Conservation (phyloP, 106 monocot genomes). For the Agapanthus africanus region DNA sequence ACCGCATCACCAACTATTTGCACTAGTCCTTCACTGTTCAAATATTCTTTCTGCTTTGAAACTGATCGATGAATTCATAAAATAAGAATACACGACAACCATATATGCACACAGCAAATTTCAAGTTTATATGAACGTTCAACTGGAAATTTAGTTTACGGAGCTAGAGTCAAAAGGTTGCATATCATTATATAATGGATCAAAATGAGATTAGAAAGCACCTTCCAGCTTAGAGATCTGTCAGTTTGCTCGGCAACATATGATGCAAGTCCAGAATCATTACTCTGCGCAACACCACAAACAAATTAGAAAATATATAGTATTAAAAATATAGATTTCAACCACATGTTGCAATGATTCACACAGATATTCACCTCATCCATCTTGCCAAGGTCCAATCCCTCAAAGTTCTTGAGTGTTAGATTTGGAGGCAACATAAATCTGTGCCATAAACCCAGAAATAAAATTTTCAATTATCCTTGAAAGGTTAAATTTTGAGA, state of each 20-base stretch:
- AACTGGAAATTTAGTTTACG: not conserved
- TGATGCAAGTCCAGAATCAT: constrained; percentile 55
- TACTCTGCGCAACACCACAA: constrained; percentile 15
- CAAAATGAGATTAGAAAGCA: constrained; percentile 1
- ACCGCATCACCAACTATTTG: too few species aligned
- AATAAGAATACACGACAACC: too few species aligned
- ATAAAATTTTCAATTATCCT: not conserved
- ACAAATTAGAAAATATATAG: not conserved
- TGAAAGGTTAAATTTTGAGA: not conserved
- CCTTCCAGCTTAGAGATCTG: constrained; percentile 52
- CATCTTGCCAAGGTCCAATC: constrained; percentile 46
- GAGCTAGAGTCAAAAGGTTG: not conserved
- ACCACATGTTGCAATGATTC: not conserved
- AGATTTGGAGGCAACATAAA: constrained; percentile 37
- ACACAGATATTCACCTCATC: constrained; percentile 25
- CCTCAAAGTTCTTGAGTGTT: constrained; percentile 52
- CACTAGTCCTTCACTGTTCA: too few species aligned
- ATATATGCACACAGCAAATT: not conserved
- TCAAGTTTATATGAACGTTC: not conserved
- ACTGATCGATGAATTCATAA: too few species aligned
- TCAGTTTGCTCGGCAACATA: constrained; percentile 58
- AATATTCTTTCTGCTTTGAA: too few species aligned
- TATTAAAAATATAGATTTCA: not conserved
- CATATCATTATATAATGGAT: not conserved
- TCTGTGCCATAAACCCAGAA: constrained; percentile 13